Conservation (phyloP, 106 monocot species). For the Narthecium ossifragum region DNA sequence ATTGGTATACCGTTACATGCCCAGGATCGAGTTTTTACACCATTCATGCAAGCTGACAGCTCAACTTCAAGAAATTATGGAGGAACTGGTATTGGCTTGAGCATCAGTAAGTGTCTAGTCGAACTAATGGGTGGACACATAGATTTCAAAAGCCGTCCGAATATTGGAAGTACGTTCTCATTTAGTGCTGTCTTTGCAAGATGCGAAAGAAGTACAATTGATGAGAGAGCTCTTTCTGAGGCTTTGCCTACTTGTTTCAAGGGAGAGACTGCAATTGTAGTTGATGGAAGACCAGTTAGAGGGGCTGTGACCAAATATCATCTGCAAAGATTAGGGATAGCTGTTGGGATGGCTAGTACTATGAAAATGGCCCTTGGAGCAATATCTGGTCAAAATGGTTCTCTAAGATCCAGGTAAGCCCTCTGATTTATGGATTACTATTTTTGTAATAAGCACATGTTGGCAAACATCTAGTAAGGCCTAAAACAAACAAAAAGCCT, state of each 20-base stretch:
- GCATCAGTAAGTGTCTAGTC: conserved; percentile 94
- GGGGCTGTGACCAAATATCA: conserved; percentile 80
- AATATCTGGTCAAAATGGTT: conserved; percentile 50
- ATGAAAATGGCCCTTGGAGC: conserved; percentile 30
- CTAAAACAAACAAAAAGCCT: too few species aligned
- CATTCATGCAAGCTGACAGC: conserved; percentile 98
- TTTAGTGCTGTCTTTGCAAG: conserved; percentile 64
- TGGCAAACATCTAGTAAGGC: too few species aligned
- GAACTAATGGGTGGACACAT: conserved; percentile 93
- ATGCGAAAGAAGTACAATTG: conserved; percentile 13
- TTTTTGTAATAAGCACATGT: too few species aligned
- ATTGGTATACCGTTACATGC: conserved; percentile 86
- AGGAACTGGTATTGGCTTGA: conserved; percentile 96
- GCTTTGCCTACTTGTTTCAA: conserved; percentile 51
- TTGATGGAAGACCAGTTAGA: conserved; percentile 78
- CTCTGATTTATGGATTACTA: neutral
- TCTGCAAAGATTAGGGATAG: conserved; percentile 68
- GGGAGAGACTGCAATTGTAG: conserved; percentile 51
- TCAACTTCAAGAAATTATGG: conserved; percentile 94
- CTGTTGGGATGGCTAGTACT: conserved; percentile 37
- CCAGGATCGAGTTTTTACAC: conserved; percentile 84
- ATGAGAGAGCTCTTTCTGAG: conserved; percentile 42
- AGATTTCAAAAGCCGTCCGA: conserved; percentile 62
- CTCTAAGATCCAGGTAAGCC: conserved; percentile 36
- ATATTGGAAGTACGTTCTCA: conserved; percentile 91